Evolutionary conservation across 2,329 filamentous ascomycete species (phyloP).

Genomic region (Verticillium zaregamsianum): DNA sequence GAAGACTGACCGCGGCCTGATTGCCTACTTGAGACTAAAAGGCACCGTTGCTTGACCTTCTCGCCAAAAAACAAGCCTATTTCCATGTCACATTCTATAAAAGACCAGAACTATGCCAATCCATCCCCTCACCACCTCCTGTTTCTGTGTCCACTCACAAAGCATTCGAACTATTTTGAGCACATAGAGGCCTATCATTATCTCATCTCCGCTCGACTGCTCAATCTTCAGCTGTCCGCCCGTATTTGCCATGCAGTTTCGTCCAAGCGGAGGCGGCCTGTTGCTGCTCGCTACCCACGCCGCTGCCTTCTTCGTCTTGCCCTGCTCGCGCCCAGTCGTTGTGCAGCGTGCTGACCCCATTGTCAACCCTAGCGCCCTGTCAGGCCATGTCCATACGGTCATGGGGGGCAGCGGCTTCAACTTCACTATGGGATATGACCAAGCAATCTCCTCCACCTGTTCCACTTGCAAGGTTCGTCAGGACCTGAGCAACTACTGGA

Average conservation of each 20-base stretch:
- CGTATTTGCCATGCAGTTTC: not conserved
- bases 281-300: constrained; percentile 1
- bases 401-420: constrained; percentile 60
- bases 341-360: constrained; percentile 55
- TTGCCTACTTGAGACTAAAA: not conserved
- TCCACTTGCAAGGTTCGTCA: constrained; percentile 60
- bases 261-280: not conserved
- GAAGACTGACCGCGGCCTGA: not conserved
- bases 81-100: not conserved
- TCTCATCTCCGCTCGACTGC: not conserved
- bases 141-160: not conserved
- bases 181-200: not conserved
- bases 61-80: not conserved
- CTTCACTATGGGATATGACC: constrained; percentile 46
- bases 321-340: constrained; percentile 12
- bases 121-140: not conserved
- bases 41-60: not conserved
- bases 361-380: constrained; percentile 46
- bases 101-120: not conserved
- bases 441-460: constrained; percentile 51
- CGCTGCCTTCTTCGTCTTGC: constrained; percentile 11
- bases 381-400: constrained; percentile 56
- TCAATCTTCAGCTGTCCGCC: not conserved
- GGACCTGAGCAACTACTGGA: constrained; percentile 67
- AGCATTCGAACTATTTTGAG: not conserved